phyloP scores from a whole-genome alignment of 352 stramenopile species.

The Globisporangium splendens region DNA sequence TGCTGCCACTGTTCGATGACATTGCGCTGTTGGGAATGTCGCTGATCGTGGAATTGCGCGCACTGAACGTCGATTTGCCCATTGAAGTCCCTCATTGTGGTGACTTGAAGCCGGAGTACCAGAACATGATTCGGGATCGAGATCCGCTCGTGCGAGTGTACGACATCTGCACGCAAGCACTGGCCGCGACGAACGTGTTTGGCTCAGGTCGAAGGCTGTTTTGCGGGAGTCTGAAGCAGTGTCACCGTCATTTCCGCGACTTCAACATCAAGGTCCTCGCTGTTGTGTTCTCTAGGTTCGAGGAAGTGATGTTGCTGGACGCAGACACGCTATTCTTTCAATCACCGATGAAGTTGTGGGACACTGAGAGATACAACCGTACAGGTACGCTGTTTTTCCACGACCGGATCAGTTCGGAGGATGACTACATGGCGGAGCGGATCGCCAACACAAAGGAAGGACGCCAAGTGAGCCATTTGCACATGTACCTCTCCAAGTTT shows the following conservation, averaged over 20 bases:
- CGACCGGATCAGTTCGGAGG: constrained; percentile 36
- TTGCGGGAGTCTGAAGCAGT: constrained; percentile 38
- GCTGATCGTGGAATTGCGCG: constrained; percentile 57
- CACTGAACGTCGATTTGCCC: constrained; percentile 48
- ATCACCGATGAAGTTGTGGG: constrained; percentile 48
- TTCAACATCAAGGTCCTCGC: constrained; percentile 69
- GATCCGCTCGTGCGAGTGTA: constrained; percentile 55
- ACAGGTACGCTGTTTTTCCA: constrained; percentile 63
- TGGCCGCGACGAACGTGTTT: constrained; percentile 20
- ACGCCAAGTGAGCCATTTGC: constrained; percentile 29
- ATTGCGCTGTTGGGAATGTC: constrained; percentile 58
- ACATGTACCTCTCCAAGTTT: constrained; percentile 53
- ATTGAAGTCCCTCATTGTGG: constrained; percentile 70
- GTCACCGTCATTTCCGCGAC: constrained; percentile 42
- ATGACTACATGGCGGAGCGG: constrained; percentile 41
- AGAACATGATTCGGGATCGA: constrained; percentile 25
- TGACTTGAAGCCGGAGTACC: constrained; percentile 44
- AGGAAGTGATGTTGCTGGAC: constrained; percentile 75
- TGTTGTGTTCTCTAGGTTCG: constrained; percentile 59
- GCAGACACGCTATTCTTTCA: constrained; percentile 68
- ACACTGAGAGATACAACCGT: constrained; percentile 40
- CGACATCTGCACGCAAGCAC: constrained; percentile 53
- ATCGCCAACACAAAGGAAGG: constrained; percentile 10
- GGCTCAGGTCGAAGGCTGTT: constrained; percentile 38
- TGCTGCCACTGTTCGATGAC: constrained; percentile 63